phyloP scores from a whole-genome alignment of 1,284 basidiomycete species.

The Golubevia pallescens region DNA sequence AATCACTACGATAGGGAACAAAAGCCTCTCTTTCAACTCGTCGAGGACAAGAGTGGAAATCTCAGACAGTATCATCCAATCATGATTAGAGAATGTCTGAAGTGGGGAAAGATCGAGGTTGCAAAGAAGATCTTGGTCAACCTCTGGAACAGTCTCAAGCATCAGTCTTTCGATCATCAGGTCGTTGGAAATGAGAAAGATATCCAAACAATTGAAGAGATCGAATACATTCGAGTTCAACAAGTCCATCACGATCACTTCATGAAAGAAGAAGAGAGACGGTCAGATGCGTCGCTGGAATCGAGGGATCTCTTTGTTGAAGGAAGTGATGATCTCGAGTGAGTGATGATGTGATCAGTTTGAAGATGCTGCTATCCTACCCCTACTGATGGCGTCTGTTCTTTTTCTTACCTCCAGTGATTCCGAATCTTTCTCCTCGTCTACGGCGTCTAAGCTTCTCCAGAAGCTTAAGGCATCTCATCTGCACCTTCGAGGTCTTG shows the following conservation, averaged over 20 bases:
- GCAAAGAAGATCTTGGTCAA: conserved; percentile 24
- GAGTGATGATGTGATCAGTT: no score
- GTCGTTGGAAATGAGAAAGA: conserved; percentile 11
- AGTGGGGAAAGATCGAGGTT: conserved; percentile 24
- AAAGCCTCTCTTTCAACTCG: no score
- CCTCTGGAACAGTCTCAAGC: conserved; percentile 14
- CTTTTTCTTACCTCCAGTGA: no score
- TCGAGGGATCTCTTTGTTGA: not conserved
- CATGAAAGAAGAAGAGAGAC: not conserved
- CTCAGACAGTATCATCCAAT: conserved; percentile 33
- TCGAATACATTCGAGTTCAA: not conserved
- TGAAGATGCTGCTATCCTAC: no score
- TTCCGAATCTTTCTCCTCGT: no score
- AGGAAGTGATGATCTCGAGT: no score
- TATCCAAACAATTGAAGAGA: conserved; percentile 6
- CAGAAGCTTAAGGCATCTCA: no score
- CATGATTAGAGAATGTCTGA: conserved; percentile 26
- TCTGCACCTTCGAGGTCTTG: no score
- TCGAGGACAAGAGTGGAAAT: conserved; percentile 20
- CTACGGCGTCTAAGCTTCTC: no score
- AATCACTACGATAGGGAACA: no score
- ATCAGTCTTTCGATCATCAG: not conserved
- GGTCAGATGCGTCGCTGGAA: no score
- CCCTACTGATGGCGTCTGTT: no score
- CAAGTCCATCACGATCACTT: not conserved